Evolutionary conservation across 352 stramenopile genomes (phyloP).

Genomic region (Phytophthora pseudosyringae): DNA sequence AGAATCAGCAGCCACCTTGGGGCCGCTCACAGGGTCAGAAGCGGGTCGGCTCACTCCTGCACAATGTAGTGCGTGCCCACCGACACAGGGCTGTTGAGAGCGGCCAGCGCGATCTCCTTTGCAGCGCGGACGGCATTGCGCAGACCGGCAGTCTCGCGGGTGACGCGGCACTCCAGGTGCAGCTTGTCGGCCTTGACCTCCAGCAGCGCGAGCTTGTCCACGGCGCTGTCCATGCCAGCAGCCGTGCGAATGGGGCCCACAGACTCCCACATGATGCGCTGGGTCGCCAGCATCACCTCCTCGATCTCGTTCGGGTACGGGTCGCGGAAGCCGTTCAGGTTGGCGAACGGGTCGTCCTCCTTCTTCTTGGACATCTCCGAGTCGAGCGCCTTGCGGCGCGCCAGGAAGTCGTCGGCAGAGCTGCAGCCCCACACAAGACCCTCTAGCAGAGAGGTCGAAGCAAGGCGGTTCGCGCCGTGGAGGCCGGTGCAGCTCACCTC

Average conservation of each 20-base stretch:
- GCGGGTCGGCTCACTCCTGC: constrained; percentile 34
- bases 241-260: constrained; percentile 91
- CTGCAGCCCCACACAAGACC: constrained; percentile 94
- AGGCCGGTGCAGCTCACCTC: constrained; percentile 95
- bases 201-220: constrained; percentile 85
- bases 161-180: constrained; percentile 70
- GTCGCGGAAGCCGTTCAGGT: constrained; percentile 48
- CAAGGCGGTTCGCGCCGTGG: constrained; percentile 94
- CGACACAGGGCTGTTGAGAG: constrained; percentile 78
- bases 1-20: constrained; percentile 24
- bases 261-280: constrained; percentile 94
- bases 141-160: constrained; percentile 78
- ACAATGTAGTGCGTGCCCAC: constrained; percentile 93
- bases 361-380: constrained; percentile 19
- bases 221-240: constrained; percentile 72
- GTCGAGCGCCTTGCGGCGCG: constrained; percentile 29
- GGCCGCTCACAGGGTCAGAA: background rate
- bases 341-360: constrained; percentile 47
- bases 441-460: constrained; percentile 94
- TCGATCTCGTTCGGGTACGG: constrained; percentile 61
- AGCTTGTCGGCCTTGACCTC: constrained; percentile 80
- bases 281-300: constrained; percentile 63
- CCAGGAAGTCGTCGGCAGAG: constrained; percentile 81
- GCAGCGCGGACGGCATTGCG: constrained; percentile 91
- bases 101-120: constrained; percentile 87